Conservation (phyloP, 495 filamentous ascomycete genomes). For the Mytilinidion resinicola region DNA sequence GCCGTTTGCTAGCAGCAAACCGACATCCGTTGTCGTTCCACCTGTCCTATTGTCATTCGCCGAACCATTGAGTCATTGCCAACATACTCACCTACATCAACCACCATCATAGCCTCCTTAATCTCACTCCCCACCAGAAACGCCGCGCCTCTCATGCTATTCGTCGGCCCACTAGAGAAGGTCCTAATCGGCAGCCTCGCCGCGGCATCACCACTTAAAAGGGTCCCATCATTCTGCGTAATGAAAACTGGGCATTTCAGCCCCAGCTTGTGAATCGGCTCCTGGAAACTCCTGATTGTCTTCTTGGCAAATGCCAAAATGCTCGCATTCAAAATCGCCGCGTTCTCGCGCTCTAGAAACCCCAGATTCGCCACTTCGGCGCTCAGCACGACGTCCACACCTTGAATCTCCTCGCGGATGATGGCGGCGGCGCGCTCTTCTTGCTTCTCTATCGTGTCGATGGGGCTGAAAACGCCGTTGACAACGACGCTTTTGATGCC, state of each 20-base stretch:
- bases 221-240: slow-evolving; percentile 49
- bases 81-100: slow-evolving; percentile 43
- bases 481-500: slow-evolving; percentile 49
- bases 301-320: slow-evolving; percentile 41
- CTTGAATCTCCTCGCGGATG: slow-evolving; percentile 40
- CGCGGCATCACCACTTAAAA: slow-evolving; percentile 37
- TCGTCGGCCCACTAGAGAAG: slow-evolving; percentile 49
- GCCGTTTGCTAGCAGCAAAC: slow-evolving; percentile 46
- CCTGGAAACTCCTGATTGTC: slow-evolving; percentile 41
- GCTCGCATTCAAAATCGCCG: slow-evolving; percentile 47
- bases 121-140: slow-evolving; percentile 33
- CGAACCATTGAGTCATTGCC: not conserved
- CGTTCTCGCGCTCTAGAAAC: slow-evolving; percentile 49
- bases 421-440: slow-evolving; percentile 45
- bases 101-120: slow-evolving; percentile 38
- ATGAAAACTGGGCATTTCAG: slow-evolving; percentile 45
- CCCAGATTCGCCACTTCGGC: slow-evolving; percentile 44
- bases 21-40: slow-evolving; percentile 52
- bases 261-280: slow-evolving; percentile 39
- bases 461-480: slow-evolving; percentile 53
- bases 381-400: slow-evolving; percentile 43
- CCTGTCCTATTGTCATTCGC: not conserved
- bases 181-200: slow-evolving; percentile 45
- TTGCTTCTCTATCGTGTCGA: slow-evolving; percentile 46
- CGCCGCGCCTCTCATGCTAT: slow-evolving; percentile 47